phyloP scores from a whole-genome alignment of 768 basidiomycete species.

The Boletus speciosus region DNA sequence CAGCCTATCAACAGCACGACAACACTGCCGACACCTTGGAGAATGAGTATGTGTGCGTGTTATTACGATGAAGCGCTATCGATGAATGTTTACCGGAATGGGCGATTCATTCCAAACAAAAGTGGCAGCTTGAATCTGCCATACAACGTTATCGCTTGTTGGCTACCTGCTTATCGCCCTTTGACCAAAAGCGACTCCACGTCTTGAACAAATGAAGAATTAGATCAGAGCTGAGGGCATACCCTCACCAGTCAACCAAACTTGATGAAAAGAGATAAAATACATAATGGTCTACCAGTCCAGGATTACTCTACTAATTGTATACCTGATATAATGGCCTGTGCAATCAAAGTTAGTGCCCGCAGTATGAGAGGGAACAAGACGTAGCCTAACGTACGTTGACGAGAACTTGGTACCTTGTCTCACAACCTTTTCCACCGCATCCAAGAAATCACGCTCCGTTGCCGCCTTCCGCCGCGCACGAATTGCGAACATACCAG shows the following conservation, averaged over 20 bases:
- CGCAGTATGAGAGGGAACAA: not conserved
- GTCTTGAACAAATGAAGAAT: no score
- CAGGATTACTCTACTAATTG: slow-evolving; percentile 52
- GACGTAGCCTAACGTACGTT: slow-evolving; percentile 57
- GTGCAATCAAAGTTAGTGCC: slow-evolving; percentile 10
- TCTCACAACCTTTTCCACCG: slow-evolving; percentile 97
- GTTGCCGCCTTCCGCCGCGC: slow-evolving; percentile 94
- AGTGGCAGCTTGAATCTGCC: no score
- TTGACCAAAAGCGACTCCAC: no score
- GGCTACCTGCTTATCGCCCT: no score
- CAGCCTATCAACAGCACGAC: not conserved
- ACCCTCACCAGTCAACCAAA: not conserved
- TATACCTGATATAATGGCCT: slow-evolving; percentile 93
- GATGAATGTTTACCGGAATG: no score
- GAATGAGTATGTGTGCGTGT: no score
- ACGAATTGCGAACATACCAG: slow-evolving; percentile 99
- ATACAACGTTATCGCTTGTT: no score
- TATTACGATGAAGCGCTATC: no score
- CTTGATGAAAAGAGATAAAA: slow-evolving; percentile 8
- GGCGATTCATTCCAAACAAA: no score
- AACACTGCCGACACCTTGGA: no score
- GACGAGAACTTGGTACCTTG: slow-evolving; percentile 98
- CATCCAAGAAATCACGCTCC: slow-evolving; percentile 95
- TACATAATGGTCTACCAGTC: slow-evolving; percentile 15
- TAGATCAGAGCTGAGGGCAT: not conserved